Evolutionary conservation across 805 yeast species (phyloP).

Genomic region (Helenozyma rhizophorensis): DNA sequence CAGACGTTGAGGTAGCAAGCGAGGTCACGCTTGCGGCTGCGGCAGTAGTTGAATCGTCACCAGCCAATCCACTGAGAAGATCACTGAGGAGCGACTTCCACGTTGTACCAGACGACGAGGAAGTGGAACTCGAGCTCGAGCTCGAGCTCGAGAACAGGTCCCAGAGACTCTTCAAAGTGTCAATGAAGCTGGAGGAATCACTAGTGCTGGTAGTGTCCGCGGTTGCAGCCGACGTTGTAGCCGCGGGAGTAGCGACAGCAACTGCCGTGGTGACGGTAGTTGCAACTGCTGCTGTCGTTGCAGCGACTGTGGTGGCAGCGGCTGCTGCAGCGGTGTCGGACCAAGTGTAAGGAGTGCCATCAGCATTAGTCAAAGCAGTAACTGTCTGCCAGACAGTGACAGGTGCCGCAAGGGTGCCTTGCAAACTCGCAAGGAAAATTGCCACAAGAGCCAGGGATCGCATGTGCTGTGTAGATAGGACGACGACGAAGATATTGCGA

Average conservation of each 20-base stretch:
- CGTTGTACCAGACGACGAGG: not conserved
- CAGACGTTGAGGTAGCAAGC: not conserved
- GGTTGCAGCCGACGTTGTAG: not conserved
- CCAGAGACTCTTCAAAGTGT: conserved; percentile 2
- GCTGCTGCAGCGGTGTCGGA: conserved; percentile 1
- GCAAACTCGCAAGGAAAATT: conserved; percentile 1
- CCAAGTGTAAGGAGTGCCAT: conserved; percentile 11
- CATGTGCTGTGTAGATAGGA: no score
- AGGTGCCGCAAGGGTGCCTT: conserved; percentile 8
- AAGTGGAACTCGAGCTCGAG: not conserved
- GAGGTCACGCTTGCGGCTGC: not conserved
- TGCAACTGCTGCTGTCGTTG: conserved; percentile 5
- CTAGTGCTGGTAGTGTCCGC: not conserved
- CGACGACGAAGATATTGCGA: no score
- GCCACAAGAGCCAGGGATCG: conserved; percentile 1
- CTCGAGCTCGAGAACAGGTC: not conserved
- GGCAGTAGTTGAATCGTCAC: not conserved
- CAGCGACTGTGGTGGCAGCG: conserved; percentile 1
- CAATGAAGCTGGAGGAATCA: conserved; percentile 1
- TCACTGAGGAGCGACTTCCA: conserved; percentile 5
- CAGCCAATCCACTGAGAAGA: conserved; percentile 2
- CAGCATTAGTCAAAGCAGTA: conserved; percentile 10
- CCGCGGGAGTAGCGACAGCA: conserved; percentile 6
- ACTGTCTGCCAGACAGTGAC: conserved; percentile 9
- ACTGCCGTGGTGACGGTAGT: conserved; percentile 3